Percentiles rank a stretch among this genome's conserved stretches.
phyloP scores from a whole-genome alignment of 2,329 filamentous ascomycete genomes.

The Plenodomus tracheiphilus region DNA sequence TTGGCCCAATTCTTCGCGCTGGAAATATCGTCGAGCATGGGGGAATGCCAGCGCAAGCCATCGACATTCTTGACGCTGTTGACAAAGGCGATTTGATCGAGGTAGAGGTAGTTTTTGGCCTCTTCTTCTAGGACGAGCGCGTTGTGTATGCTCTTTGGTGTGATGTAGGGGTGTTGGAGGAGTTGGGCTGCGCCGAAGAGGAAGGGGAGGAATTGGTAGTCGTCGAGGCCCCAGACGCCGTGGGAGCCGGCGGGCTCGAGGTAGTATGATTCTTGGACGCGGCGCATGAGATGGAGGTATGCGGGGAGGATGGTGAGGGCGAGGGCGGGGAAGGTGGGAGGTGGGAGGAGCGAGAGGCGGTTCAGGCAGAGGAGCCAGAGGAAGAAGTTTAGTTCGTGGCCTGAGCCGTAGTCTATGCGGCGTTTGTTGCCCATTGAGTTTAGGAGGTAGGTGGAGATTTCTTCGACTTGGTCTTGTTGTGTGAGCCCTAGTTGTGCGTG shows the following conservation, averaged over 20 bases:
- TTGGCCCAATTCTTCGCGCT: constrained; percentile 88
- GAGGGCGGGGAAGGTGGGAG: constrained; percentile 70
- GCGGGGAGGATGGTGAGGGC: constrained; percentile 77
- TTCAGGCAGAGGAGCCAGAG: constrained; percentile 96
- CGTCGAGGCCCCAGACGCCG: constrained; percentile 58
- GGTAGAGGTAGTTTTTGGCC: constrained; percentile 79
- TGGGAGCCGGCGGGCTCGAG: constrained; percentile 73
- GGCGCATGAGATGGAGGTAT: constrained; percentile 86
- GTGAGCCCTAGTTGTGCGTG: constrained; percentile 63
- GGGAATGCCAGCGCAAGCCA: constrained; percentile 91
- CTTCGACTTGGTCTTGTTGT: constrained; percentile 60
- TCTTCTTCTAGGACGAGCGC: constrained; percentile 85
- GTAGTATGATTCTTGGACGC: constrained; percentile 89
- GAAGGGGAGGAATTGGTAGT: constrained; percentile 59
- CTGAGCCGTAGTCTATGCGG: constrained; percentile 90
- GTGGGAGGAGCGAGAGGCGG: constrained; percentile 68
- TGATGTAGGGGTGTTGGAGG: constrained; percentile 67
- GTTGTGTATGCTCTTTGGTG: constrained; percentile 73
- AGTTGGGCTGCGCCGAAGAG: constrained; percentile 55
- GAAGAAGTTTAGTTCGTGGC: constrained; percentile 95
- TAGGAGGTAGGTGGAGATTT: constrained; percentile 77
- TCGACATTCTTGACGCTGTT: constrained; percentile 96
- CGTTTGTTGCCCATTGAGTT: constrained; percentile 84
- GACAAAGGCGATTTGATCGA: constrained; percentile 91
- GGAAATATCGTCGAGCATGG: constrained; percentile 98